Evolutionary conservation across 2,329 filamentous ascomycete genomes (phyloP), one percentile per base, ranked within the genome.

Genomic region (Fusarium paranaense): DNA sequence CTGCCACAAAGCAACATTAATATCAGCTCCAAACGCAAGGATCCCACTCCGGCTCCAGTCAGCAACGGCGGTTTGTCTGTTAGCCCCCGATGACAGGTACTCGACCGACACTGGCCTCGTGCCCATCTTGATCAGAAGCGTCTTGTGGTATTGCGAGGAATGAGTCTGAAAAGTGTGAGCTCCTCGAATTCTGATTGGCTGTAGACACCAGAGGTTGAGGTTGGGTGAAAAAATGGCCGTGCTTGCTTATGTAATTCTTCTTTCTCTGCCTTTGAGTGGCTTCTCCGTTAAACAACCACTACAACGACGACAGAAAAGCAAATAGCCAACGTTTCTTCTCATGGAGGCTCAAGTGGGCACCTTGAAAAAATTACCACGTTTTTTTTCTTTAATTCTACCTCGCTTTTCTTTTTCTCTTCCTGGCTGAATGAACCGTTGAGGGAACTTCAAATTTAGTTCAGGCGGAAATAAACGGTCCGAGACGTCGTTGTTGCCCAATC

Each of bases 1-100:
- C 80, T 91, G 87, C 97, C 97, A 99, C 45, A 98, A 81, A 50
- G 95, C 96, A 77, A 99, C 89, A 83, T 97, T 97, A 76, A 92
- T 91, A 83, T 97, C 94, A 10, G 95, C 93, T 35, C 97, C 97
- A 85, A 94, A 99, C 33, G 95, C 97, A 63, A 99, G 87, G 52
- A 95, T 81, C 11, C 93, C 94, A 72, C 88, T 85, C 22, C 84
- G 80, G 80, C 93, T 91, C 97, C 97, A 99, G 84, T 98, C 96
- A 32, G 96, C 95, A 32, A 95, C 94, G 18, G 93, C 92, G 20
- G 96, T 93, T 79, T 98, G 94, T 78, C 96, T 90, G 83, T 98
- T 99, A 56, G 95, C 96, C 70, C 97, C 97, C 72, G 92, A 91
- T 56, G 94, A 92, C 75, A 97, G 82, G 75, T 91, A 90, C 71